Conservation (phyloP, 345 rosid genomes). For the Linum lewisii region DNA sequence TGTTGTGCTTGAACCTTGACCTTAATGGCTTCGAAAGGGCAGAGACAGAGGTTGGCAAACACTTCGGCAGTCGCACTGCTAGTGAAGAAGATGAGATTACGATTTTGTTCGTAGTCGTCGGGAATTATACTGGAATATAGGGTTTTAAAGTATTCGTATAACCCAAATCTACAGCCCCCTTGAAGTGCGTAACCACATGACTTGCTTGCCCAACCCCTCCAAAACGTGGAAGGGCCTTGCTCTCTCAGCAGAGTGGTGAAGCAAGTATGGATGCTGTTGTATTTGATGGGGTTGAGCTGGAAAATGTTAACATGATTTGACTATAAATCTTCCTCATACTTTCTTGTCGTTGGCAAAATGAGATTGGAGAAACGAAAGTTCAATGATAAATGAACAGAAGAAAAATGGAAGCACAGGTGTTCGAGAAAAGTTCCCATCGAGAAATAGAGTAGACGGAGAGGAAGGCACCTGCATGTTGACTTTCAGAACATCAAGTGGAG, state of each 20-base stretch:
- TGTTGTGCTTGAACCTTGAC: constrained; percentile 53
- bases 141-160: constrained; percentile 49
- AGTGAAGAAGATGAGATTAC: constrained; percentile 39
- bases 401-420: not conserved
- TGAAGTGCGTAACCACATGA: constrained; percentile 51
- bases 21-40: constrained; percentile 62
- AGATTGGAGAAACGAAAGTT: no score
- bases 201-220: constrained; percentile 64
- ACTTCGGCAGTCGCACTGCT: constrained; percentile 63
- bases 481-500: constrained; percentile 66
- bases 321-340: constrained; percentile 9
- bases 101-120: constrained; percentile 16
- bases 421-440: not conserved
- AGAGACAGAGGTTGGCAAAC: constrained; percentile 44
- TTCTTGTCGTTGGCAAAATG: no score
- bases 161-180: constrained; percentile 56
- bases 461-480: constrained; percentile 58
- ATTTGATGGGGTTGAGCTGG: constrained; percentile 49
- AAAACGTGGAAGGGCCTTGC: constrained; percentile 41
- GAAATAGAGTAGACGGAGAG: not conserved
- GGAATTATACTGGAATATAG: constrained; percentile 36
- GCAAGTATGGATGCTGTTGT: constrained; percentile 34
- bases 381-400: no score
- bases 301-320: no score
- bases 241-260: constrained; percentile 38